These are phyloP conservation scores for Ampelocalamus luodianensis DNA, from an alignment of 176 grass and related monocot genomes.

Conservation along the genomic window DNA sequence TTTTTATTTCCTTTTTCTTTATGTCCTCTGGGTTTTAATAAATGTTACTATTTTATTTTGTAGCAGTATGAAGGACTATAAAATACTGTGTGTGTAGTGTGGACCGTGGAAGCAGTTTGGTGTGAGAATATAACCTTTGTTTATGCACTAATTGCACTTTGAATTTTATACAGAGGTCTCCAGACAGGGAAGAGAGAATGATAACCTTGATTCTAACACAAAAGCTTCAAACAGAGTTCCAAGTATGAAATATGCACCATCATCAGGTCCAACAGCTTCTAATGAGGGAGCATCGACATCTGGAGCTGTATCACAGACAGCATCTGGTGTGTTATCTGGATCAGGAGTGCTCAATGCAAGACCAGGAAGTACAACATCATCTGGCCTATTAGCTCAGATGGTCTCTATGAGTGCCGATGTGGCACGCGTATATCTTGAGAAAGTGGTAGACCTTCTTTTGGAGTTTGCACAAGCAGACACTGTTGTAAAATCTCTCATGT, in stretches of 20 bases:
- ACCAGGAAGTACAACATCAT: slow-evolving; percentile 96
- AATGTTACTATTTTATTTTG: neutral
- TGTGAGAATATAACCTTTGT: neutral
- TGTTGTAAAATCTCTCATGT: slow-evolving; percentile 87
- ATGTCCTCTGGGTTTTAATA: slow-evolving; percentile 16
- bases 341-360: slow-evolving; percentile 98
- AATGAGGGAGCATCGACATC: slow-evolving; percentile 90
- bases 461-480: slow-evolving; percentile 95
- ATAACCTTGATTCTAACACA: slow-evolving; percentile 63
- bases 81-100: slow-evolving; percentile 22
- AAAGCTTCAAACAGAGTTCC: slow-evolving; percentile 68
- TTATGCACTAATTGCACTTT: slow-evolving; percentile 37
- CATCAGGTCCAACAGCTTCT: slow-evolving; percentile 50
- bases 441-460: slow-evolving; percentile 95
- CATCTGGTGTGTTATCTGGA: slow-evolving; percentile 97
- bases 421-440: slow-evolving; percentile 91
- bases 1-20: neutral
- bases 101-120: neutral
- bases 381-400: slow-evolving; percentile 91
- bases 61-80: neutral
- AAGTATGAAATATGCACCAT: slow-evolving; percentile 59
- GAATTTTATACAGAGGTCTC: slow-evolving; percentile 75
- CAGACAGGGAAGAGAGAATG: slow-evolving; percentile 87
- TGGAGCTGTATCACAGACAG: slow-evolving; percentile 88
- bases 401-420: slow-evolving; percentile 93